Base-by-base conservation (phyloP, 2,329 filamentous ascomycete species). In the Pyrenophora tritici-repentis region DNA sequence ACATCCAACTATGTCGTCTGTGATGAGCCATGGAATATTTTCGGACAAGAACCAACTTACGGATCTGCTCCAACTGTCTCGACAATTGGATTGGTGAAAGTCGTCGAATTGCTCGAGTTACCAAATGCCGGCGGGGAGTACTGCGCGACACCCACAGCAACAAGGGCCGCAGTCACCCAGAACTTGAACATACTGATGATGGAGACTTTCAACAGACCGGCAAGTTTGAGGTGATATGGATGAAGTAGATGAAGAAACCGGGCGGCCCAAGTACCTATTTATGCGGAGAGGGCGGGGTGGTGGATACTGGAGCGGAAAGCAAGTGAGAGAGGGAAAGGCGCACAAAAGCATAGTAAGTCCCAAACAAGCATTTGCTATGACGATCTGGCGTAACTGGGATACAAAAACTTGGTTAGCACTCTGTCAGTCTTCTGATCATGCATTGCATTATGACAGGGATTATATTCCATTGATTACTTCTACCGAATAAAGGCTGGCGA, bases 41-140 rank as follows among this genome's bases (percentile, higher is more conserved):
- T 20, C 8, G 8, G 20, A 52, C 9, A 2, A 34, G 2, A 5
- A 8, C 16, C 8, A 9, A 63, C 72, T 54, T 59, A 75, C 61
- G 76, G 77, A 62, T 80, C 78, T 16, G 77, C 78, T 14, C 74
- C 76, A 29, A 29, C 26, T 1, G 55, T 51, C 13, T 73, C 62
- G 10, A 79, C 56, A 12, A 80, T 70, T 1, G 78, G 77, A 50
- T 80, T 80, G 1, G 71, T 77, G 61, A 71, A 79, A n/a, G 75
- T 78, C 13, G 66, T 50, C 12, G 55, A 49, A 26, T 55, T 60
- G 18, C 55, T 58, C 10, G 42, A 37, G 42, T 59, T 57, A 10
- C 17, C 31, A 13, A 32, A 41, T 9, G 50, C 37, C 18, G 55
- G 42, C 6, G 55, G 29, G 34, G 60, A 45, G 37, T 51, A 53